These are phyloP conservation scores for Arthrobotrys entomopaga DNA, from an alignment of 2,329 filamentous ascomycete species.

Conservation along the genomic window DNA sequence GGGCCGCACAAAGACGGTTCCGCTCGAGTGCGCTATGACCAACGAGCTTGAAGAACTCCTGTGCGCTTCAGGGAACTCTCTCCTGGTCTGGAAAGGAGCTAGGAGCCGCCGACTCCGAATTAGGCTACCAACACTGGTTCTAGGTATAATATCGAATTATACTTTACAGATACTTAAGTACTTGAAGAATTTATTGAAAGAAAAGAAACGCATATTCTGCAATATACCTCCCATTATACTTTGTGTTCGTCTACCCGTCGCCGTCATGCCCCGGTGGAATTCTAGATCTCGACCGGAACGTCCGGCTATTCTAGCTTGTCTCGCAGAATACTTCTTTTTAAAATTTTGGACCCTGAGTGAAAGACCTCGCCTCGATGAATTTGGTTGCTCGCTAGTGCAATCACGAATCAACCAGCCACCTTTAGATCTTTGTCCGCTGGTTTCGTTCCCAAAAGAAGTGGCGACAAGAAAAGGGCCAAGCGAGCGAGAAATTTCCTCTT, in stretches of 20 bases:
- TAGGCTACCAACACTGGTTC: conserved; percentile 8
- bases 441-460: conserved; percentile 26
- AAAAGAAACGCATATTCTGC: too few relatives aligned
- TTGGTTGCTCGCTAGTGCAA: conserved; percentile 43
- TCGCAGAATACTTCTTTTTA: conserved; percentile 49
- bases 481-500: conserved; percentile 52
- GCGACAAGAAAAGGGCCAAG: conserved; percentile 44
- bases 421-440: conserved; percentile 28
- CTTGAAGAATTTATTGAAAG: too few relatives aligned
- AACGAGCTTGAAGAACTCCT: too few relatives aligned
- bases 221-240: conserved; percentile 26
- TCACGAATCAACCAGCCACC: conserved; percentile 31
- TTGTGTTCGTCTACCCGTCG: conserved; percentile 21
- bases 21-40: too few relatives aligned
- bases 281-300: conserved; percentile 43
- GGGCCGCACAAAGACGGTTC: too few relatives aligned
- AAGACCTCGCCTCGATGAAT: conserved; percentile 10
- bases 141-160: too few relatives aligned
- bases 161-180: too few relatives aligned
- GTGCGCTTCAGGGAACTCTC: conserved; percentile 9
- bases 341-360: conserved; percentile 23
- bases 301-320: conserved; percentile 45
- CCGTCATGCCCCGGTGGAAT: conserved; percentile 16
- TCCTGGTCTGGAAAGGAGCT: conserved; percentile 40
- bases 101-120: conserved; percentile 41